Evolutionary conservation across 306 rosid genomes (phyloP), one percentile per base, ranked within the genome.

Genomic region (Casuarina cunninghamiana): DNA sequence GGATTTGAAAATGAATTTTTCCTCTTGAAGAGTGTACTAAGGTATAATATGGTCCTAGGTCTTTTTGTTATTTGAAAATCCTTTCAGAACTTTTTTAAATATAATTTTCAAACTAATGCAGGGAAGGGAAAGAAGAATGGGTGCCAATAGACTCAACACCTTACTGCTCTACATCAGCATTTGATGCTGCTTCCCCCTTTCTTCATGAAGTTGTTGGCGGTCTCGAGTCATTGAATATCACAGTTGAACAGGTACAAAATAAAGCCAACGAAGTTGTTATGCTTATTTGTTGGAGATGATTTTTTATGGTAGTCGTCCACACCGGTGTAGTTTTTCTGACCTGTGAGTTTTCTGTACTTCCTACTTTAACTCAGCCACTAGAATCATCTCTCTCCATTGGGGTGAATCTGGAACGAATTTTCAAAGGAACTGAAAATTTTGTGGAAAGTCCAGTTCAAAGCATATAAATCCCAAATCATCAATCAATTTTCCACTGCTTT

Each of bases 1-100:
- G 98, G 98, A 65, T 92, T 94, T 73, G 98, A 94, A 84, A 94
- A 91, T 73, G 98, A 94, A 79, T 94, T 94, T 84, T 84, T 84
- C 53, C 89, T 94, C 77, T 84, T 94, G 84, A 94, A 89, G 82
- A 87, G 84, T 75, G 72, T 81, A 71, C 78, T 77, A 60, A 88
- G 98, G 98, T 94, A 84, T 73, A 10, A 53, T 58, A 61, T 69
- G 45, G 66, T 65, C 57, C 80, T 19, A 69, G 73, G 7, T 72
- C 44, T 70, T 74, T 58, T 75, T 15, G 63, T 44, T 62, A 61
- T 19, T 75, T 26, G 35, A 46, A 3, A 13, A 26, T 54, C 42
- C 45, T 48, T 19, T 87, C 53, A 10, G 45, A 84, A 77, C 65
- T 76, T 32, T 6, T 77, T 71, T 57, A 74, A 76, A 74, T 17